A percentile compares a stretch with the other conserved stretches of the same genome.
Evolutionary conservation across 2,329 filamentous ascomycete genomes (phyloP).

Genomic region (Cylindrodendrum hubeiense): DNA sequence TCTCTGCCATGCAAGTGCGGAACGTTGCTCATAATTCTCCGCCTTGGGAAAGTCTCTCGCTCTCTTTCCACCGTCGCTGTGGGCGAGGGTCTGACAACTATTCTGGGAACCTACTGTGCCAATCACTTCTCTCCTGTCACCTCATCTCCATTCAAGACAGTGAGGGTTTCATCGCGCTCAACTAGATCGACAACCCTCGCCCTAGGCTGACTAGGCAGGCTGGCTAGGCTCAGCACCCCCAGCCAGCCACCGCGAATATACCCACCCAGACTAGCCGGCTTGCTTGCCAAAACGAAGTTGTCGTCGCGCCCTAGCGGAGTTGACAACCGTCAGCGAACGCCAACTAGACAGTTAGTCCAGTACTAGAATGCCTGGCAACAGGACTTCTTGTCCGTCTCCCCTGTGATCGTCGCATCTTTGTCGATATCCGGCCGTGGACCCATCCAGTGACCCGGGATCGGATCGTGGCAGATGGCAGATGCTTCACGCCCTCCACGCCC

Average conservation of each 20-base stretch:
- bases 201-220: not conserved
- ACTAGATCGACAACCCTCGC: too few species aligned
- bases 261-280: too few species aligned
- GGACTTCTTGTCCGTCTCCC: not conserved
- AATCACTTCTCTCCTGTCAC: slow-evolving; percentile 3
- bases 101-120: not conserved
- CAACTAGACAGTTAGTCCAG: not conserved
- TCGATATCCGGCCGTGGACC: not conserved
- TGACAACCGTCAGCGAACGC: not conserved
- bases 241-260: too few species aligned
- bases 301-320: not conserved
- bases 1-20: not conserved
- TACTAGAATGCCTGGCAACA: not conserved
- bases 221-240: not conserved
- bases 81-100: not conserved
- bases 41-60: not conserved
- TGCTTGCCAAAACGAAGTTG: not conserved
- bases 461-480: not conserved
- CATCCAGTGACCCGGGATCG: not conserved
- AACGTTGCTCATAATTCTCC: not conserved
- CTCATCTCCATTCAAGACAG: slow-evolving; percentile 11
- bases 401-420: not conserved
- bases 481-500: not conserved
- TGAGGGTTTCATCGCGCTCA: not conserved
- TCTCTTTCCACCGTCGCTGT: not conserved